phyloP scores from a whole-genome alignment of 331 rosid genomes.

The Rhamnella rubrinervis region DNA sequence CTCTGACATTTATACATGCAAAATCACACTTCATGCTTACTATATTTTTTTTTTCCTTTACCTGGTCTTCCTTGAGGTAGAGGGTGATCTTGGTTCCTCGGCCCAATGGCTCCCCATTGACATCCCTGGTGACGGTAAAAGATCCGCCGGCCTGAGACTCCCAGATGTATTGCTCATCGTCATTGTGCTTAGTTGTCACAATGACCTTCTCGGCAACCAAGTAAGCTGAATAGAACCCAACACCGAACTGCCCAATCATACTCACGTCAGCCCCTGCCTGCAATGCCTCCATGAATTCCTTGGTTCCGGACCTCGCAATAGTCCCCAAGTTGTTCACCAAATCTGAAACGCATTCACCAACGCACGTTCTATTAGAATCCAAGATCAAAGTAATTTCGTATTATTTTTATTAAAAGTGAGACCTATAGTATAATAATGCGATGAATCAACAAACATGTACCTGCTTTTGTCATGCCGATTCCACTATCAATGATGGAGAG shows the following conservation, averaged over 20 bases:
- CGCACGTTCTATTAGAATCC: background rate
- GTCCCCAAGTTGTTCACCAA: conserved; percentile 40
- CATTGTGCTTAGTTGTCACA: conserved; percentile 34
- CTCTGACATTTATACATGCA: too few relatives aligned
- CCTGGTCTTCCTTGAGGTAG: conserved; percentile 39
- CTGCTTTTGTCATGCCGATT: conserved; percentile 35
- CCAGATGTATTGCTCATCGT: conserved; percentile 33
- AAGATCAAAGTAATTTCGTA: too few relatives aligned
- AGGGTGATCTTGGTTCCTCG: conserved; percentile 29
- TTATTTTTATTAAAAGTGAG: too few relatives aligned
- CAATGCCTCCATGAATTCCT: conserved; percentile 37
- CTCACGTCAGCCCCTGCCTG: conserved; percentile 35
- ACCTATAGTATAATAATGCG: too few relatives aligned
- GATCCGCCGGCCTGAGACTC: conserved; percentile 37
- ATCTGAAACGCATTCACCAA: conserved; percentile 1
- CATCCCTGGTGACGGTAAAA: conserved; percentile 25
- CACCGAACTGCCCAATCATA: conserved; percentile 38
- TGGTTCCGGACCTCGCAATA: conserved; percentile 35
- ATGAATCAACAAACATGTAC: background rate
- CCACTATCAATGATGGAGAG: conserved; percentile 35
- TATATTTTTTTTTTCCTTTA: background rate
- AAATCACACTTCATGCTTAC: too few relatives aligned
- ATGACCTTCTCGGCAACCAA: conserved; percentile 28
- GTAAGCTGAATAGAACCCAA: conserved; percentile 38
- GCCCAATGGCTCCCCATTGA: conserved; percentile 28